Evolutionary conservation across 495 filamentous ascomycete species (phyloP), one percentile per base, ranked within the genome.

Genomic region (Xylaria cubensis): DNA sequence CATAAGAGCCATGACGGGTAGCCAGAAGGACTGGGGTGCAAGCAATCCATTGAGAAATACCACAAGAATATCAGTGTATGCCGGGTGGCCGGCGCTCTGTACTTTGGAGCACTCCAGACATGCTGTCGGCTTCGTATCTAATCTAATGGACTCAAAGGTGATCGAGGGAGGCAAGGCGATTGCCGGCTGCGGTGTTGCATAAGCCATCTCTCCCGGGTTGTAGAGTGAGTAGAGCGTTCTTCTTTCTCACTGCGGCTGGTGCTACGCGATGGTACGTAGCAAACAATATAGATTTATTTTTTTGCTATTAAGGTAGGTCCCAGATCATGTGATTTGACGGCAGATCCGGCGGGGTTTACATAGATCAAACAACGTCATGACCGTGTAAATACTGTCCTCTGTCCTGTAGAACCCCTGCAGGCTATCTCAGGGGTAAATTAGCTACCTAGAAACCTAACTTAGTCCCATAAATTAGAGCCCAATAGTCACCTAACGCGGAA

Each of bases 11-110:
- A 91, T 85, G 13, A 84, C 73, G 0, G 81, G 79, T 6, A 74
- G 48, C 89, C 90, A 91, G 39, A 79, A 77, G 0, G 80, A 70
- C 69, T 88, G 82, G 13, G 88, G 86, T 8, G 86, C 80, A 42
- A 85, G 80, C 65, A 91, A 83, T 17, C 90, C 90, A 74, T 91
- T 92, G 56, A 91, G 79, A 73, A 90, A 91, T 66, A 92, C 85
- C 58, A 91, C 70, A 26, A 90, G 83, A n/a, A 69, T 41, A 9
- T 64, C 15, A 3, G 64, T 63, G 56, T 21, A 36, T 8, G 29
- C 70, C 13, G 71, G 56, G 4, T 64, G 17, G 55, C 64, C 64
- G 32, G 29, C 29, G 36, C 64, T 51, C 29, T 67, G 64, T 21
- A 73, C 71, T 56, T 64, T 42, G 6, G 71, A 59, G 56, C 53